Evolutionary conservation across 495 filamentous ascomycete genomes (phyloP).

Genomic region (Penicillium subrubescens): DNA sequence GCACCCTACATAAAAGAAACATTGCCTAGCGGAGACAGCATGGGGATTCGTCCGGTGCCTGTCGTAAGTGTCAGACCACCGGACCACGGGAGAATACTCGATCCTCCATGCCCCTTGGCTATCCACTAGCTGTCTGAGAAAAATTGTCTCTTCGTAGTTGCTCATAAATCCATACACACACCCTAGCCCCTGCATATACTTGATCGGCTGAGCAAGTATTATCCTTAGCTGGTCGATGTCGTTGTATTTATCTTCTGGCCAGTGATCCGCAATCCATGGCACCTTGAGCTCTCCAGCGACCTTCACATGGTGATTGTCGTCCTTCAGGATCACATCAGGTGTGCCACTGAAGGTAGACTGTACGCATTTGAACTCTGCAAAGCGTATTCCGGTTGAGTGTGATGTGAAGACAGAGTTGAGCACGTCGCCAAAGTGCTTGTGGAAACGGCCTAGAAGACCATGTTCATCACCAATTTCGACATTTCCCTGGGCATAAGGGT

Average conservation of each 20-base stretch:
- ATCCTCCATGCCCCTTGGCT: slow-evolving; percentile 5
- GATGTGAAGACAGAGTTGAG: slow-evolving; percentile 10
- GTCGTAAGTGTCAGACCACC: slow-evolving; percentile 3
- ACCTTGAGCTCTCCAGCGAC: slow-evolving; percentile 13
- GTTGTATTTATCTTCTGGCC: background rate
- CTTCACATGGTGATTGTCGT: slow-evolving; percentile 7
- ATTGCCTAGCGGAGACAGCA: slow-evolving; percentile 8
- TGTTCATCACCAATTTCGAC: slow-evolving; percentile 13
- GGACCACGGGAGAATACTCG: slow-evolving; percentile 10
- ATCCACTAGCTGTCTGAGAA: slow-evolving; percentile 6
- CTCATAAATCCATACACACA: slow-evolving; percentile 9
- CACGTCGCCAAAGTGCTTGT: slow-evolving; percentile 10
- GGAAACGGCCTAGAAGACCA: slow-evolving; percentile 12
- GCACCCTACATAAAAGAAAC: slow-evolving; percentile 3
- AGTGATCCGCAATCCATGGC: slow-evolving; percentile 9
- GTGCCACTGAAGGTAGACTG: slow-evolving; percentile 5
- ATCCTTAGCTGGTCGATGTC: background rate
- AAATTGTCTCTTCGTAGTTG: slow-evolving; percentile 9
- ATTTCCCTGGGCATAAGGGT: slow-evolving; percentile 2
- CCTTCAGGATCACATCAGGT: slow-evolving; percentile 15
- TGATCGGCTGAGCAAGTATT: slow-evolving; percentile 24
- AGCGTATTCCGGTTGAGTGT: slow-evolving; percentile 5
- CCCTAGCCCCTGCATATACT: slow-evolving; percentile 12
- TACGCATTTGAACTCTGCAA: slow-evolving; percentile 14
- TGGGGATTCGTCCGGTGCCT: background rate